Base-by-base conservation (phyloP, 768 basidiomycete genomes). In the Lanmaoa rubissima region DNA sequence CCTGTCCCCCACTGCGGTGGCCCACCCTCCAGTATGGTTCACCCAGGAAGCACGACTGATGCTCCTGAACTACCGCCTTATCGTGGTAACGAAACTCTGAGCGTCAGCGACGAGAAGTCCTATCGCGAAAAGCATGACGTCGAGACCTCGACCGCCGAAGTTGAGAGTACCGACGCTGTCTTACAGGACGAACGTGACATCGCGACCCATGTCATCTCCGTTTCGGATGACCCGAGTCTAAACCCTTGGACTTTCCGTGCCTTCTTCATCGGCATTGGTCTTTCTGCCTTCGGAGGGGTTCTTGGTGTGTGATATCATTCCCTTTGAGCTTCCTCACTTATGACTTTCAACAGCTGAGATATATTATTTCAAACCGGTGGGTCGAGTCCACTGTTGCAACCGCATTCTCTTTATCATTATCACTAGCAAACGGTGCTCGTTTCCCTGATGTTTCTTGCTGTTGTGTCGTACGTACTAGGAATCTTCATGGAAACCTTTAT, bases 281-380 rank as follows among this genome's bases (percentile, higher is more conserved):
- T 82, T 72, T 72, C 81, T 76, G 10, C 74, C 73, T 69, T 84
- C 48, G 81, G 82, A 54, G 79, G 80, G 48, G 77, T 80, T n/a
- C 73, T 84, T 32, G 80, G 79, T 79, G 58, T 19, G 68, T 67
- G 39, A 42, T 36, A 32, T 11, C 31, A 32, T 51, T 41, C 48
- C 38, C 16, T 6, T 40, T 14, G 41, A 24, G 38, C 43, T 49
- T 38, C 50, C 35, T 43, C 52, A 45, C 42, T 52, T 28, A 62
- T 59, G n/a, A 44, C 35, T 34, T 39, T 35, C 46, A 49, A 40
- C 54, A 81, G 81, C 81, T n/a, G 76, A 84, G 58, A 83, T 83
- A 40, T 83, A 83, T 63, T 84, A 84, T 61, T 84, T 82, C 70
- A 83, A 84, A 65, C 81, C 81, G 9, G 82, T 80, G 58, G 48